A percentile compares a stretch with the other conserved stretches of the same genome.
Conservation (phyloP, 106 monocot species). For the Dioscorea zingiberensis region DNA sequence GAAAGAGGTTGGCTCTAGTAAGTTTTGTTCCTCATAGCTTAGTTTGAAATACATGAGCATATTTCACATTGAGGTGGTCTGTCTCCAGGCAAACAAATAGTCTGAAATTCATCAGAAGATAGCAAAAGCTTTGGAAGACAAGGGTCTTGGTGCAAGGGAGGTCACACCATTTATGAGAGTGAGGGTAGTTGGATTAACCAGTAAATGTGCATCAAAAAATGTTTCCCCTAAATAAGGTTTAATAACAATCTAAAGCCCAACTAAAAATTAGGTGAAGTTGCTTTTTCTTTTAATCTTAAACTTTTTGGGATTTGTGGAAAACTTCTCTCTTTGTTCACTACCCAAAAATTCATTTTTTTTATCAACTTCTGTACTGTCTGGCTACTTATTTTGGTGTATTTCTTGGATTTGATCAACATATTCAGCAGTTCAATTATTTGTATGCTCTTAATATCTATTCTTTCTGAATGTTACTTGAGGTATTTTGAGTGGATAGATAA, state of each 20-base stretch:
- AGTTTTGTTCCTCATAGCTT: not conserved
- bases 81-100: slow-evolving; percentile 58
- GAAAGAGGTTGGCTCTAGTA: slow-evolving; percentile 38
- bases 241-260: slow-evolving; percentile 91
- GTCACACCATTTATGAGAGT: slow-evolving; percentile 87
- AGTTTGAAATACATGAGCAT: not conserved
- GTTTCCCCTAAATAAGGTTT: slow-evolving; percentile 37
- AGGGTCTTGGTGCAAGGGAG: slow-evolving; percentile 68
- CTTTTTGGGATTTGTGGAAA: too few relatives aligned
- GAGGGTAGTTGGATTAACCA: slow-evolving; percentile 54
- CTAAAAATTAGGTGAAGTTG: slow-evolving; percentile 58
- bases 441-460: too few relatives aligned
- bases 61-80: not conserved
- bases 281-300: too few relatives aligned
- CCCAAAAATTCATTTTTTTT: too few relatives aligned
- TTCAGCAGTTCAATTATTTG: too few relatives aligned
- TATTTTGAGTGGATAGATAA: not conserved
- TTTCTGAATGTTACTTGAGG: too few relatives aligned
- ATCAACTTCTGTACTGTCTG: too few relatives aligned
- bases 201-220: slow-evolving; percentile 34
- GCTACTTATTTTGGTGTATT: too few relatives aligned
- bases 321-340: too few relatives aligned
- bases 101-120: slow-evolving; percentile 50
- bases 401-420: too few relatives aligned
- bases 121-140: slow-evolving; percentile 76